phyloP scores from a whole-genome alignment of 345 rosid genomes.

The Schrenkiella parvula region DNA sequence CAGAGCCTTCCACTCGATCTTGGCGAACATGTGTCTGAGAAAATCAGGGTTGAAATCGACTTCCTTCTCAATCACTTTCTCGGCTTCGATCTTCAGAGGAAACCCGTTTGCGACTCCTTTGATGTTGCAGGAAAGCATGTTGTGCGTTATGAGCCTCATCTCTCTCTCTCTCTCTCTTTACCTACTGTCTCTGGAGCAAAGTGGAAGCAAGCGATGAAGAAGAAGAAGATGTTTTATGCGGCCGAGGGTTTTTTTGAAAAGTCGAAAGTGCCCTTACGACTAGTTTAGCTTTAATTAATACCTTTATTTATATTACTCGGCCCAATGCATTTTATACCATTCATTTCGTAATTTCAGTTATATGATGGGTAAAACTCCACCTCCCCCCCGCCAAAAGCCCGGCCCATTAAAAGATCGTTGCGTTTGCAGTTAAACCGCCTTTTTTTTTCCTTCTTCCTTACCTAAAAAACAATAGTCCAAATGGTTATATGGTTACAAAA shows the following conservation, averaged over 20 bases:
- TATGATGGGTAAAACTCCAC: no score
- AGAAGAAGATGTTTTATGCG: constrained; percentile 12
- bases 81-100: constrained; percentile 69
- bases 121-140: constrained; percentile 83
- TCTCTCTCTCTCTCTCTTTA: not conserved
- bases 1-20: constrained; percentile 81
- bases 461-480: no score
- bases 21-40: constrained; percentile 60
- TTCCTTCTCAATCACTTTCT: constrained; percentile 54
- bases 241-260: constrained; percentile 8
- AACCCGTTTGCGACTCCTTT: constrained; percentile 84
- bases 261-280: not conserved
- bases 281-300: not conserved
- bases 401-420: not conserved
- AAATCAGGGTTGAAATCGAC: constrained; percentile 76
- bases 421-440: no score
- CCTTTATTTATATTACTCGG: not conserved
- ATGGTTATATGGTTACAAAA: no score
- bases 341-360: no score
- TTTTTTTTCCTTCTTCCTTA: no score
- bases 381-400: not conserved
- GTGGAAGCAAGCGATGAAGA: not conserved
- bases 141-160: constrained; percentile 85
- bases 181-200: not conserved
- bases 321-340: not conserved